These are phyloP conservation scores for Exserohilum turcica DNA, from an alignment of 2,329 filamentous ascomycete species.

Conservation along the genomic window DNA sequence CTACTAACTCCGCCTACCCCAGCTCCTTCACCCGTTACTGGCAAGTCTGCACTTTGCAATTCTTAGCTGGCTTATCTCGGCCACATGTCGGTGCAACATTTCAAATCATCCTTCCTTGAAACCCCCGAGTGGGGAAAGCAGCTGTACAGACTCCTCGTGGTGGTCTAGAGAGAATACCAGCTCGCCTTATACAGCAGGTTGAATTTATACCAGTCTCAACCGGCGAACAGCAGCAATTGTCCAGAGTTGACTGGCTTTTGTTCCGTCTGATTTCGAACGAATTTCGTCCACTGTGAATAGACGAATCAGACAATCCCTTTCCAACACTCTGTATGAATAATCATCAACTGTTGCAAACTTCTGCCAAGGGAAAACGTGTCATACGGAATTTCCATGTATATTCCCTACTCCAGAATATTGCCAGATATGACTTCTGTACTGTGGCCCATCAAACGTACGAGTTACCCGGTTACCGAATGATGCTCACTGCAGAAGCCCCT, in stretches of 20 bases:
- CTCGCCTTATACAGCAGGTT: no score
- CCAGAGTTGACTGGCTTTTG: no score
- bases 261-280: no score
- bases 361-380: background rate
- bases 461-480: background rate
- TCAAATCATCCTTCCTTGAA: background rate
- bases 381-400: background rate
- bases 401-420: background rate
- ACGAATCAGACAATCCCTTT: no score
- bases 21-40: background rate
- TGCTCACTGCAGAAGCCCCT: conserved; percentile 1
- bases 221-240: no score
- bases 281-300: no score
- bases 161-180: background rate
- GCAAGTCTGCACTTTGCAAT: background rate
- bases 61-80: background rate
- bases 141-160: background rate
- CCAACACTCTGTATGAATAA: no score
- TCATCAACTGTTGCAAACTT: no score
- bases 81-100: conserved; percentile 1
- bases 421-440: background rate
- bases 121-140: background rate
- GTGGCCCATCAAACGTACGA: background rate
- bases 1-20: background rate
- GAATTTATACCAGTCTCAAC: no score